Evolutionary conservation across 2,329 filamentous ascomycete species (phyloP), one percentile per base, ranked within the genome.

Genomic region (Cordyceps tenuipes): DNA sequence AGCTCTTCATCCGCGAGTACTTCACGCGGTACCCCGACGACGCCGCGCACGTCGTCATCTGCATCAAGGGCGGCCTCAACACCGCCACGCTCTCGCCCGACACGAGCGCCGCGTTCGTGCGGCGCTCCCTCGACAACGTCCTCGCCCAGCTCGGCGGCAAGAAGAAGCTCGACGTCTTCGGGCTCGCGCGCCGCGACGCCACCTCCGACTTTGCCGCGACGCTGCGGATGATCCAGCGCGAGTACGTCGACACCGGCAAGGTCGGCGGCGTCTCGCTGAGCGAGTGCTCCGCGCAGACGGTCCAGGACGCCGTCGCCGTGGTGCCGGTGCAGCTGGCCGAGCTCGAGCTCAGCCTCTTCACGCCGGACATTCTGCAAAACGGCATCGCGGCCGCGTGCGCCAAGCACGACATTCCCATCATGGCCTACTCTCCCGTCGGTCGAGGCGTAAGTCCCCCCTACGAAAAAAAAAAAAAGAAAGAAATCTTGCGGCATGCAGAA

Each of bases 361-460:
- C 71, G 10, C 75, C 76, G 0, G 79, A 82, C 17, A 73, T 77
- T 26, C 71, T 82, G 29, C 70, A 68, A 23, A 82, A 83, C 64
- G 80, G 81, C 2, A 71, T 84, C 41, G 77, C 78, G 3, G 75
- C 75, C 2, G 78, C 82, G 0, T 87, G 84, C 66, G 78, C 76
- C 0, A 79, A 92, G 68, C 72, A 88, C 50, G 75, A 78, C 51
- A 90, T 93, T 62, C 85, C 87, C 0, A 74, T 92, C 52, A 73
- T 90, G 41, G 87, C 86, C 0, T 92, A 91, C 72, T 87, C 86
- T 49, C 89, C 89, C 1, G 76, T 91, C 0, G 85, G 88, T 5
- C 76, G 82, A 29, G 79, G 80, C 1, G 74, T 76, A 69, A 66
- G 73, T 69, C 9, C 19, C 46, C 39, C 23, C 43, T 54, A 23